A percentile compares a stretch with the other conserved stretches of the same genome.
Evolutionary conservation across 441 rosid species (phyloP).

Genomic region (Pelargonium exstipulatum): DNA sequence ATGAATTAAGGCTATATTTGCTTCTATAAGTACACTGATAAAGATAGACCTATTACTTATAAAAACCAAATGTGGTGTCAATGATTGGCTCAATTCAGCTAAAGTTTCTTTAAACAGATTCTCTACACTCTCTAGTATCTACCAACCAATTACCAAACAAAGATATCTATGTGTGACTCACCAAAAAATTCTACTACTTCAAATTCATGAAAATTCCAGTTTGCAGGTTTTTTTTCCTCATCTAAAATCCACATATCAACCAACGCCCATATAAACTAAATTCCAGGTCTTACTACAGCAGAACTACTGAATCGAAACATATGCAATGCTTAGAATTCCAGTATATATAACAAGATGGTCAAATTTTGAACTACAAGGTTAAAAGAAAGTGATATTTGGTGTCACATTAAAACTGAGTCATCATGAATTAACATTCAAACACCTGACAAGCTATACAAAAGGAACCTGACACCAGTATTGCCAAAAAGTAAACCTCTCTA

Average conservation of each 20-base stretch:
- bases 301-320: not conserved
- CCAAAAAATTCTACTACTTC: not conserved
- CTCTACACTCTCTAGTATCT: not conserved
- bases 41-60: not conserved
- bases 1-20: too few species aligned
- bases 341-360: not conserved
- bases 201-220: not conserved
- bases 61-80: not conserved
- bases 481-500: not conserved
- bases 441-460: conserved; percentile 2
- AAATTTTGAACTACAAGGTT: not conserved
- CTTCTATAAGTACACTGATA: too few species aligned
- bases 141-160: not conserved
- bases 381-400: not conserved
- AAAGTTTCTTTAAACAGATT: not conserved
- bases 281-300: not conserved
- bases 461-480: not conserved
- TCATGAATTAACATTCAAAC: not conserved
- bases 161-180: not conserved
- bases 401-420: not conserved
- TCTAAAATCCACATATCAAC: too few species aligned
- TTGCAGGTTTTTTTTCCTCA: too few species aligned
- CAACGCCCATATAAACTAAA: not conserved
- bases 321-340: not conserved
- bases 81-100: not conserved